phyloP scores from a whole-genome alignment of 306 rosid genomes.

The Betula pendula region DNA sequence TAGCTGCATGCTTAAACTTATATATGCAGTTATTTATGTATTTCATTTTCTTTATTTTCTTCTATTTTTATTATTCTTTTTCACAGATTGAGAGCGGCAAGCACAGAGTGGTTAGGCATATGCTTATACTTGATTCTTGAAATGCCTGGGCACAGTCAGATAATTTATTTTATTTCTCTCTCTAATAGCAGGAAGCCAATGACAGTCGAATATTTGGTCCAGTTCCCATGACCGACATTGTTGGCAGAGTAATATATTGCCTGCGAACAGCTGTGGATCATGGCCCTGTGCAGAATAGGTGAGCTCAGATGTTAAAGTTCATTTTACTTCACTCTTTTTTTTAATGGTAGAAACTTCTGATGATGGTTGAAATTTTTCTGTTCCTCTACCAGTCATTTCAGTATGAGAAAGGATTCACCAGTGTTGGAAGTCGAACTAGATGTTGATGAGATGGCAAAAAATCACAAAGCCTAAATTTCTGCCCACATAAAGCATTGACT shows the following conservation, averaged over 20 bases:
- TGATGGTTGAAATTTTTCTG: slow-evolving; percentile 29
- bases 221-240: slow-evolving; percentile 72
- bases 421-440: slow-evolving; percentile 84
- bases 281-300: slow-evolving; percentile 92
- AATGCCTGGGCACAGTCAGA: background rate
- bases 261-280: slow-evolving; percentile 91
- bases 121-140: slow-evolving; percentile 22
- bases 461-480: slow-evolving; percentile 56
- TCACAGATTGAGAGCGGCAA: slow-evolving; percentile 9
- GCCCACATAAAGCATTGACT: slow-evolving; percentile 32
- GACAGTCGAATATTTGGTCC: slow-evolving; percentile 97
- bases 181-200: slow-evolving; percentile 71
- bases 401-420: slow-evolving; percentile 72
- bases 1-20: slow-evolving; percentile 6
- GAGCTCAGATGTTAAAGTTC: slow-evolving; percentile 17
- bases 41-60: slow-evolving; percentile 5
- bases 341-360: background rate
- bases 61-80: background rate
- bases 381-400: slow-evolving; percentile 44
- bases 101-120: background rate
- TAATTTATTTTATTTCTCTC: slow-evolving; percentile 14
- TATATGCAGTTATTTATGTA: background rate
- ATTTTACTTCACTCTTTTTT: slow-evolving; percentile 22
- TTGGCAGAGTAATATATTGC: slow-evolving; percentile 92
- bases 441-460: slow-evolving; percentile 86